Conservation (phyloP, 805 yeast genomes). For the Suhomyces vadensis region DNA sequence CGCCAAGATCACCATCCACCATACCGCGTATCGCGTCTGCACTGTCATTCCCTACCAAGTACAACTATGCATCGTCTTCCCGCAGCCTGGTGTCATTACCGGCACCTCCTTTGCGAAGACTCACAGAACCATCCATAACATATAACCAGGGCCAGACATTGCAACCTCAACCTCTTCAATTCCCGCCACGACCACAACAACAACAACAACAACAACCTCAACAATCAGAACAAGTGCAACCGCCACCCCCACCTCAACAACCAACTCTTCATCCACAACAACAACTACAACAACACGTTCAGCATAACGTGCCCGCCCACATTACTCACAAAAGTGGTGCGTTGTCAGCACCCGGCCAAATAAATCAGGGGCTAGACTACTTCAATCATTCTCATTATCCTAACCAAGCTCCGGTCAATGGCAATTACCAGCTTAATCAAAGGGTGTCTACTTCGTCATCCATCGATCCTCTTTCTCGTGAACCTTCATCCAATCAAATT, state of each 20-base stretch:
- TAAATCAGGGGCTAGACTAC: slow-evolving; percentile 7
- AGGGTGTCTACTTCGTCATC: slow-evolving; percentile 8
- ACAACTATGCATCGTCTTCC: slow-evolving; percentile 7
- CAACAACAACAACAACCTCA: slow-evolving; percentile 1
- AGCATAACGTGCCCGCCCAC: not conserved
- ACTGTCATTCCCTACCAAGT: slow-evolving; percentile 5
- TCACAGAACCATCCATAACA: slow-evolving; percentile 16
- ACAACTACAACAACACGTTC: slow-evolving; percentile 1
- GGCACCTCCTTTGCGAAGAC: slow-evolving; percentile 17
- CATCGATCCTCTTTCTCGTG: slow-evolving; percentile 7
- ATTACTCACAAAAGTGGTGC: slow-evolving; percentile 1
- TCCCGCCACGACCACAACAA: slow-evolving; percentile 1
- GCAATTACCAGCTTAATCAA: slow-evolving; percentile 12
- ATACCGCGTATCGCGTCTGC: slow-evolving; percentile 15
- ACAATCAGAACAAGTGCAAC: not conserved
- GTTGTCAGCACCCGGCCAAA: slow-evolving; percentile 7
- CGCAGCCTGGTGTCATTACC: slow-evolving; percentile 3
- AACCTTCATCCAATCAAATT: slow-evolving; percentile 2
- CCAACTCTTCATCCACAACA: no score
- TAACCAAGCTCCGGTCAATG: not conserved
- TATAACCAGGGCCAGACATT: slow-evolving; percentile 1
- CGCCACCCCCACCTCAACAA: slow-evolving; percentile 1
- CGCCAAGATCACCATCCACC: slow-evolving; percentile 10
- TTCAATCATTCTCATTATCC: slow-evolving; percentile 7
- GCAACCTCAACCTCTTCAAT: not conserved